Conservation (phyloP, 768 basidiomycete genomes). For the Amanita subjunquillea region DNA sequence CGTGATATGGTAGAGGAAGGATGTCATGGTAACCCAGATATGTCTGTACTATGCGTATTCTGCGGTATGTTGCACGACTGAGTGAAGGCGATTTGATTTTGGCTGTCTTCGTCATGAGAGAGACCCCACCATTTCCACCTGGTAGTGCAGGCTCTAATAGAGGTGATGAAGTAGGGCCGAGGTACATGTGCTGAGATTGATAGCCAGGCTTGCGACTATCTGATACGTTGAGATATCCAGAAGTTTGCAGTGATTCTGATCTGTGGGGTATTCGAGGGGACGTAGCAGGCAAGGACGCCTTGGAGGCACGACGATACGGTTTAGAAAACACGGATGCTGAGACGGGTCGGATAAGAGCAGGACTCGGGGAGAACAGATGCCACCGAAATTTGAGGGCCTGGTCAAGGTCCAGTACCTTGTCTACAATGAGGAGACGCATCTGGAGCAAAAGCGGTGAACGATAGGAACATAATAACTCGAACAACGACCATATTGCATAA, state of each 20-base stretch:
- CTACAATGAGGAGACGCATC: constrained; percentile 54
- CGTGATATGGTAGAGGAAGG: constrained; percentile 33
- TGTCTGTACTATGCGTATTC: constrained; percentile 52
- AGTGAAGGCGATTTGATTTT: constrained; percentile 42
- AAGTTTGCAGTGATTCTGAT: constrained; percentile 17
- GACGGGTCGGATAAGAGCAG: constrained; percentile 23
- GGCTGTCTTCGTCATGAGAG: constrained; percentile 23
- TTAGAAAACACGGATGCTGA: constrained; percentile 51
- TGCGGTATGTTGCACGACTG: constrained; percentile 45
- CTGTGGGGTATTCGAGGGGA: constrained; percentile 24
- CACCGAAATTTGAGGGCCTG: constrained; percentile 32
- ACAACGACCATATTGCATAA: constrained; percentile 62
- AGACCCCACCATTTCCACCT: constrained; percentile 11
- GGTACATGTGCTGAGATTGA: constrained; percentile 31
- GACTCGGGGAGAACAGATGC: constrained; percentile 9
- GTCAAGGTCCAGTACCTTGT: constrained; percentile 48
- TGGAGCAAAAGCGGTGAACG: constrained; percentile 56
- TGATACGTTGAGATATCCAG: constrained; percentile 7
- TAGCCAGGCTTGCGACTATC: constrained; percentile 17
- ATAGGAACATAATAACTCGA: constrained; percentile 55
- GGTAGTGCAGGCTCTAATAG: constrained; percentile 22
- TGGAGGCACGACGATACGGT: constrained; percentile 35
- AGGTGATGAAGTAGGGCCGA: constrained; percentile 40
- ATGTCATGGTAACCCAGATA: constrained; percentile 53
- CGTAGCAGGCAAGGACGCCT: constrained; percentile 32